Percentiles rank a stretch among this genome's conserved stretches.
These are phyloP conservation scores for Geoglossum glabrum DNA, from an alignment of 495 filamentous ascomycete genomes.

Conservation along the genomic window DNA sequence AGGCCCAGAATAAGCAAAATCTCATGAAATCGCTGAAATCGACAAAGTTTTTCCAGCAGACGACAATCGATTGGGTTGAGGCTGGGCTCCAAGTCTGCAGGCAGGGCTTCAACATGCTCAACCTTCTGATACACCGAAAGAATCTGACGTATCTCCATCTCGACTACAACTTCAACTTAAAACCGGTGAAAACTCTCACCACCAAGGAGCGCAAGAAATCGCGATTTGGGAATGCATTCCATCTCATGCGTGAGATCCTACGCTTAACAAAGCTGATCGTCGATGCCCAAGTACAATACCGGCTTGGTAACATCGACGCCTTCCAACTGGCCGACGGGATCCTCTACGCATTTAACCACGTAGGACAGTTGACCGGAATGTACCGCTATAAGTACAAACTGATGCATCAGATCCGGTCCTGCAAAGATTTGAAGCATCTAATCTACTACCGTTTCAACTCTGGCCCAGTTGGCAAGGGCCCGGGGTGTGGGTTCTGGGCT, in stretches of 20 bases:
- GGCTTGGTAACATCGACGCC: constrained; percentile 93
- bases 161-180: constrained; percentile 99
- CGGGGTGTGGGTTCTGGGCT: constrained; percentile 98
- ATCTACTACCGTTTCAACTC: constrained; percentile 99
- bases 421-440: constrained; percentile 97
- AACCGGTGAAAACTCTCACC: constrained; percentile 95
- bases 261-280: constrained; percentile 95
- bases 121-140: constrained; percentile 93
- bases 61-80: constrained; percentile 98
- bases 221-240: constrained; percentile 97
- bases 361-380: constrained; percentile 97
- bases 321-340: constrained; percentile 99
- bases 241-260: constrained; percentile 97
- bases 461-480: constrained; percentile 91
- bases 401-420: constrained; percentile 99
- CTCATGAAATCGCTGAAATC: constrained; percentile 73
- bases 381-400: constrained; percentile 99
- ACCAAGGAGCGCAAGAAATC: constrained; percentile 99
- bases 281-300: constrained; percentile 95
- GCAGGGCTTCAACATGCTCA: constrained; percentile 99
- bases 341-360: constrained; percentile 97
- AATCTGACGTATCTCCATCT: constrained; percentile 97
- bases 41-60: constrained; percentile 99
- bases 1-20: constrained; percentile 88
- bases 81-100: constrained; percentile 95